phyloP scores from a whole-genome alignment of 495 filamentous ascomycete genomes.

The Penicillium nucicola region DNA sequence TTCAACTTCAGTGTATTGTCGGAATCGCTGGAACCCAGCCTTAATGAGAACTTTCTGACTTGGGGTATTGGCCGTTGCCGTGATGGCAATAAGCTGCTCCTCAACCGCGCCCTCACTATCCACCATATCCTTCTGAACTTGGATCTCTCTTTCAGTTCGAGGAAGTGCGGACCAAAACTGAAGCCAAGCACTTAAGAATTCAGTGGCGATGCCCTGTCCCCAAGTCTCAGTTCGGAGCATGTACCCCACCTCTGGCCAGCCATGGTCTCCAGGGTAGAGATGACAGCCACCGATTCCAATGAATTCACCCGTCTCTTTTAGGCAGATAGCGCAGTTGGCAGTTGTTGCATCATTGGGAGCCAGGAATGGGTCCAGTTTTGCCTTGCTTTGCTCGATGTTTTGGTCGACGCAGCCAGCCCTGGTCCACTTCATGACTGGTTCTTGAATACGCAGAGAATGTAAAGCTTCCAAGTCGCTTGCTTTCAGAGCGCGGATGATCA shows the following conservation, averaged over 20 bases:
- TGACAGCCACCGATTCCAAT: slow-evolving; percentile 19
- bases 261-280: slow-evolving; percentile 9
- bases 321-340: slow-evolving; percentile 42
- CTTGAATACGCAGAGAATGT: slow-evolving; percentile 41
- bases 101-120: slow-evolving; percentile 11
- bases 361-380: slow-evolving; percentile 27
- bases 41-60: slow-evolving; percentile 39
- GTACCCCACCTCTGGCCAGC: slow-evolving; percentile 45
- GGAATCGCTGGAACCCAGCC: slow-evolving; percentile 33
- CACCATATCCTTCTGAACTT: slow-evolving; percentile 14
- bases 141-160: slow-evolving; percentile 28
- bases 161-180: slow-evolving; percentile 34
- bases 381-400: slow-evolving; percentile 28
- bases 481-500: slow-evolving; percentile 38
- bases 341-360: slow-evolving; percentile 21
- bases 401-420: slow-evolving; percentile 29
- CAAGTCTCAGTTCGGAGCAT: slow-evolving; percentile 41
- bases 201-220: slow-evolving; percentile 44
- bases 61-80: slow-evolving; percentile 22
- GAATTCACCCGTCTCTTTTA: slow-evolving; percentile 14
- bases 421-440: slow-evolving; percentile 50
- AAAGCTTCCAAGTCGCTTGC: slow-evolving; percentile 36
- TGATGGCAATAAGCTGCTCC: slow-evolving; percentile 35
- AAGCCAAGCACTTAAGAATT: slow-evolving; percentile 41
- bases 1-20: slow-evolving; percentile 19